These are phyloP conservation scores for Pigoraptor vietnamica DNA, from an alignment of 78 protist genomes.

Conservation along the genomic window DNA sequence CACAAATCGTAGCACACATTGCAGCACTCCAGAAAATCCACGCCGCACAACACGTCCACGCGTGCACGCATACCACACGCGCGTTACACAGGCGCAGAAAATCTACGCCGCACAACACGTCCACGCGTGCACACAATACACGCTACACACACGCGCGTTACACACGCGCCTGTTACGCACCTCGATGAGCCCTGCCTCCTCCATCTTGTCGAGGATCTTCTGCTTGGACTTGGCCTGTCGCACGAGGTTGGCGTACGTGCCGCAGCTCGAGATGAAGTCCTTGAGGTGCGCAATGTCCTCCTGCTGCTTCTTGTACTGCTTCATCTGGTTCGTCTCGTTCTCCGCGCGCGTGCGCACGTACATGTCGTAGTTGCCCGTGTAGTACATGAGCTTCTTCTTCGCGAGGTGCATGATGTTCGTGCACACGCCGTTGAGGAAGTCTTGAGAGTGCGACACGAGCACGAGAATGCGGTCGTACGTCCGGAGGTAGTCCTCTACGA, in stretches of 20 bases:
- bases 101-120: background rate
- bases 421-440: slow-evolving; percentile 82
- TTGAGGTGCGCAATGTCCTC: slow-evolving; percentile 79
- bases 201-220: slow-evolving; percentile 62
- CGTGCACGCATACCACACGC: background rate
- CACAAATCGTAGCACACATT: too few species aligned
- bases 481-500: slow-evolving; percentile 62
- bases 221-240: slow-evolving; percentile 42
- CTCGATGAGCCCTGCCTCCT: slow-evolving; percentile 70
- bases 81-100: slow-evolving; percentile 16
- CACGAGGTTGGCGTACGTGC: slow-evolving; percentile 37
- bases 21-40: slow-evolving; percentile 15
- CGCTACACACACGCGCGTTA: background rate
- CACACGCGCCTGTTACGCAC: slow-evolving; percentile 29
- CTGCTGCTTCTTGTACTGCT: slow-evolving; percentile 80
- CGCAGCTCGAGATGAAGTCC: slow-evolving; percentile 60
- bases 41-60: background rate
- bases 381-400: slow-evolving; percentile 34
- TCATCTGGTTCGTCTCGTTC: slow-evolving; percentile 66
- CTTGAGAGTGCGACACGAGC: slow-evolving; percentile 86
- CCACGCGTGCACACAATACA: background rate
- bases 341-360: slow-evolving; percentile 48
- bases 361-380: slow-evolving; percentile 57
- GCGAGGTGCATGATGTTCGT: slow-evolving; percentile 79
- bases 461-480: slow-evolving; percentile 43